phyloP scores from a whole-genome alignment of 306 rosid genomes.

The Castanospermum australe region DNA sequence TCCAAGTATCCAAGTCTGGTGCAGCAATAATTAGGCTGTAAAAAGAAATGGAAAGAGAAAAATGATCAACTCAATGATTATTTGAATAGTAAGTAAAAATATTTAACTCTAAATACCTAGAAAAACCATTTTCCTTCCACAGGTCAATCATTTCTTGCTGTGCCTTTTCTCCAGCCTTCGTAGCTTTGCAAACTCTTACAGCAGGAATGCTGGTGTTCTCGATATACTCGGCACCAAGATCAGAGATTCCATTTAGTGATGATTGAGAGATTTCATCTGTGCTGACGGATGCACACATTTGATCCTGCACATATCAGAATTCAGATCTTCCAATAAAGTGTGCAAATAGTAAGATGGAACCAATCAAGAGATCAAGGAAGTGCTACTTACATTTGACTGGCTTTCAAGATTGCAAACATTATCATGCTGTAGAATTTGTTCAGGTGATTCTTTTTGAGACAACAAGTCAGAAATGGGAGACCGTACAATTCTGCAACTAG shows the following conservation, averaged over 20 bases:
- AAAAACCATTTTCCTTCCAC: conserved; percentile 93
- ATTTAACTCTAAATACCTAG: conserved; percentile 55
- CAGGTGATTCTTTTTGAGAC: conserved; percentile 38
- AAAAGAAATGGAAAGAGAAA: background rate
- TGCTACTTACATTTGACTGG: conserved; percentile 51
- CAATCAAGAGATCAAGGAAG: conserved; percentile 5
- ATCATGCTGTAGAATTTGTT: conserved; percentile 36
- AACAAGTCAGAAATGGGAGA: conserved; percentile 60
- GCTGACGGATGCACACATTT: conserved; percentile 29
- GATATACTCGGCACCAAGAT: conserved; percentile 35
- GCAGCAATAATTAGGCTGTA: conserved; percentile 86
- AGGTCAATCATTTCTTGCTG: conserved; percentile 49
- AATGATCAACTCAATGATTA: background rate
- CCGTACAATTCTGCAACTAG: conserved; percentile 67
- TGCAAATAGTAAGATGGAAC: conserved; percentile 1
- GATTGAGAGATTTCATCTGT: conserved; percentile 46
- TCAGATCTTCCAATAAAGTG: background rate
- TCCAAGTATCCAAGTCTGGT: conserved; percentile 80
- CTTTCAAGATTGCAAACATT: conserved; percentile 43
- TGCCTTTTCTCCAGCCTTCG: conserved; percentile 82
- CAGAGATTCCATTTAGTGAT: conserved; percentile 41
- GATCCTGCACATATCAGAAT: conserved; percentile 46
- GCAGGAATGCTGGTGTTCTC: conserved; percentile 26
- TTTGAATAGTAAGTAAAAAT: background rate
- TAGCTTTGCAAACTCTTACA: conserved; percentile 49